Base-by-base conservation (phyloP, 495 filamentous ascomycete genomes). In the Neurospora sp. region DNA sequence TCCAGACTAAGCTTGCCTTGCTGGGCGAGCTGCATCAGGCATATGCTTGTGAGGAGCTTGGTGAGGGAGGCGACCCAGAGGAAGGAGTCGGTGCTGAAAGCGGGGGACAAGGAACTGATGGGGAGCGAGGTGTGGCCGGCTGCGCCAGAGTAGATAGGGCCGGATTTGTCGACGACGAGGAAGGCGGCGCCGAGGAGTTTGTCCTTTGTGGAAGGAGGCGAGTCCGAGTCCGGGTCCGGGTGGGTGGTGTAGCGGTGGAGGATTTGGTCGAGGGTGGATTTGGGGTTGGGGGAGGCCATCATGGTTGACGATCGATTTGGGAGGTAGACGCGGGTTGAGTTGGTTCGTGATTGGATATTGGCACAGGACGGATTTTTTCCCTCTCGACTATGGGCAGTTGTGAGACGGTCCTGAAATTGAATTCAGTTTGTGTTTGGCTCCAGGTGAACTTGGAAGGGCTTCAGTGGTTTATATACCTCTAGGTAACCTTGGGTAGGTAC, bases 1-100 rank as follows among this genome's bases (percentile, higher is more conserved):
- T 80, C 77, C 0, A 81, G 76, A 6, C 13, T 5, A 38, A 79
- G 36, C 10, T 70, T 34, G 21, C 75, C 76, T 6, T 70, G 43
- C 70, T 81, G 77, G 19, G 80, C 77, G 34, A 78, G 66, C 24
- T 77, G 74, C 80, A 81, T 78, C 11, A 78, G 24, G 36, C 73
- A 70, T 0, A 73, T 72, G 21, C 69, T 42, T 11, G 77, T 80
- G 66, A 79, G 70, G 37, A 81, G 72, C 72, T 81, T 81, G 45
- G 76, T 79, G 48, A 76, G 21, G n/a, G 78, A 80, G 17, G 80
- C 80, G 4, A 76, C 70, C 72, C 76, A 78, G 36, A 87, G 87
- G 73, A 88, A 89, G 37, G 92, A 89, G 74, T 84, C 75, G 9
- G 79, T 71, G 15, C 84, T 71, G 59, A 85, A 82, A 4, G 78